Evolutionary conservation across 345 rosid genomes (phyloP), one percentile per base, ranked within the genome.

Genomic region (Streptanthus diversifolius): DNA sequence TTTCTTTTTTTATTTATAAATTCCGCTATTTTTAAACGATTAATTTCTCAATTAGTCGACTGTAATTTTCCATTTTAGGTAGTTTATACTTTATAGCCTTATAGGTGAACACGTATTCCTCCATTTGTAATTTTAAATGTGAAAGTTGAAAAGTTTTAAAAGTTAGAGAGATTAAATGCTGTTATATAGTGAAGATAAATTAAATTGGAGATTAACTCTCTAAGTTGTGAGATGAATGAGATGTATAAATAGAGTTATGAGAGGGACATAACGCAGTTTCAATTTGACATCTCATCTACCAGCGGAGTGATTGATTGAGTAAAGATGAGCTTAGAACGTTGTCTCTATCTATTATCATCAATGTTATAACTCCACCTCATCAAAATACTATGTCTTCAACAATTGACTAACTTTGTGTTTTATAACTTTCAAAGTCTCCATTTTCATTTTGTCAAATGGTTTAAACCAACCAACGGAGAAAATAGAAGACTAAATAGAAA

Each of bases 281-380:
- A 51, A 51, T 61, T 68, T 51, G 73, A 75, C 79, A 68, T 68
- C 79, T 68, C 55, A 75, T 75, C 69, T 24, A 75, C 55, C 68
- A 44, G 52, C 45, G 52, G 72, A 61, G 51, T 49, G 62, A 58
- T 74, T 66, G 78, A 74, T 58, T 49, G 67, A 58, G 37, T 68
- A 66, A 66, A 58, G 19, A 51, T 60, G 27, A 63, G 41, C 63
- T 40, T 10, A 40, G 30, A 63, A 72, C 47, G 10, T 63, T 53
- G 70, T 63, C 63, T 52, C 27, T 11, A 52, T 63, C 70, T 40
- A 15, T 41, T 36, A 47, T 48, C 70, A 72, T 62, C 70, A 72
- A 72, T 63, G 63, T 63, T 62, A 63, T 59, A 19, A 52, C 33
- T 40, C 76, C 56, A 72, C 76, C 70, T 72, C 76, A 63, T 52